A percentile compares a stretch with the other conserved stretches of the same genome.
Evolutionary conservation across 2,329 filamentous ascomycete genomes (phyloP).

Genomic region (Phialemonium atrogriseum): DNA sequence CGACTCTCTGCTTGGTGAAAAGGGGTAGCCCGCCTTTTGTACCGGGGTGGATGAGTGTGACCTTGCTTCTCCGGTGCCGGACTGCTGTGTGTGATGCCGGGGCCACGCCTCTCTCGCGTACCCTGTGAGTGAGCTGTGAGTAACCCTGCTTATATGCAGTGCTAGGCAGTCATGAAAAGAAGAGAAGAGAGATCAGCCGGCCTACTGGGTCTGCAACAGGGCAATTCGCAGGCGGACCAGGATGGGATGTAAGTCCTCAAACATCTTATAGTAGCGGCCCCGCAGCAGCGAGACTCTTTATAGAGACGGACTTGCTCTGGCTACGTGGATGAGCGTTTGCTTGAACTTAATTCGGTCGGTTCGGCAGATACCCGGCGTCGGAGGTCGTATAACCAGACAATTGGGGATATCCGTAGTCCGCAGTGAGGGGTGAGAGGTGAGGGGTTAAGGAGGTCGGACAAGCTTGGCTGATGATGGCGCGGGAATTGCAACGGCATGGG

Average conservation of each 20-base stretch:
- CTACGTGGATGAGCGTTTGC: too few relatives aligned
- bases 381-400: too few relatives aligned
- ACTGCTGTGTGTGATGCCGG: slow-evolving; percentile 6
- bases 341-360: slow-evolving; percentile 1
- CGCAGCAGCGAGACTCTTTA: too few relatives aligned
- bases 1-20: slow-evolving; percentile 23
- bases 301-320: too few relatives aligned
- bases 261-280: too few relatives aligned
- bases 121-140: slow-evolving; percentile 6
- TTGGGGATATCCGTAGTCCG: slow-evolving; percentile 25
- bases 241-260: slow-evolving; percentile 30
- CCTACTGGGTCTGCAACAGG: slow-evolving; percentile 38
- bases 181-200: slow-evolving; percentile 10
- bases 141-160: neutral
- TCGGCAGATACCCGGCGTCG: too few relatives aligned
- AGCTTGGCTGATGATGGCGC: too few relatives aligned
- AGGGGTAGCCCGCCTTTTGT: slow-evolving; percentile 14
- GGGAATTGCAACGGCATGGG: too few relatives aligned
- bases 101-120: slow-evolving; percentile 11
- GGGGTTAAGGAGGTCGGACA: slow-evolving; percentile 4
- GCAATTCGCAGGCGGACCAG: slow-evolving; percentile 39
- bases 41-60: slow-evolving; percentile 14
- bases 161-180: neutral
- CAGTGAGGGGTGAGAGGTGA: slow-evolving; percentile 1
- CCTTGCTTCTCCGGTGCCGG: slow-evolving; percentile 14